Evolutionary conservation across 139 green algal species (phyloP).

Genomic region (Chlorella sp.): DNA sequence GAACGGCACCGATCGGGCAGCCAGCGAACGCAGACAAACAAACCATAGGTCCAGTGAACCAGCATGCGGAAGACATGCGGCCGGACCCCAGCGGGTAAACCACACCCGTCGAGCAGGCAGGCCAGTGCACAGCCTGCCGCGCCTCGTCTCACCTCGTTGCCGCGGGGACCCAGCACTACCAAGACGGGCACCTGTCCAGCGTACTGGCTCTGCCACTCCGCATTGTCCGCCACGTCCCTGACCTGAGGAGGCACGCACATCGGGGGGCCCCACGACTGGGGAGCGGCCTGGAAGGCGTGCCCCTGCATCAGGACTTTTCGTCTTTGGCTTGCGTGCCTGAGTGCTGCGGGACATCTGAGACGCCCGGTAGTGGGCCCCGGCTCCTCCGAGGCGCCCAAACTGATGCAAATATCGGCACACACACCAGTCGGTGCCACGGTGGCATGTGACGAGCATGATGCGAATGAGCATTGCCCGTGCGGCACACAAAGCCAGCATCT

Average conservation of each 20-base stretch:
- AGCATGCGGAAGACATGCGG: neutral
- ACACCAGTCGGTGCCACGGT: neutral
- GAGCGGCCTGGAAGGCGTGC: slow-evolving; percentile 4
- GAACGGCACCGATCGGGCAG: too few relatives aligned
- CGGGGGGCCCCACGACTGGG: too few relatives aligned
- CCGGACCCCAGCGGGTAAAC: neutral
- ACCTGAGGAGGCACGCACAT: too few relatives aligned
- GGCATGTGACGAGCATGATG: neutral
- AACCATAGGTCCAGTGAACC: neutral
- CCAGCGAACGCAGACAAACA: too few relatives aligned
- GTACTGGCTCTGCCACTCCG: slow-evolving; percentile 29
- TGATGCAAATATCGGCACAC: neutral
- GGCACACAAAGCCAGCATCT: neutral
- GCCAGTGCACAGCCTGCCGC: neutral
- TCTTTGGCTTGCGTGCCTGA: neutral
- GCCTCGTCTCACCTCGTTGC: slow-evolving; percentile 6
- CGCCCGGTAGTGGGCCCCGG: neutral
- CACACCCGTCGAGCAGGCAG: neutral
- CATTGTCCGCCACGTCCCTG: slow-evolving; percentile 31
- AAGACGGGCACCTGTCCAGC: slow-evolving; percentile 41
- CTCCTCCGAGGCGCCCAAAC: neutral
- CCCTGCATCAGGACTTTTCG: neutral
- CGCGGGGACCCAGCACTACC: slow-evolving; percentile 14
- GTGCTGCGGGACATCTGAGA: neutral
- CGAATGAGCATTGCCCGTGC: neutral